Base-by-base conservation (phyloP, 345 rosid species). In the Pistacia atlantica region DNA sequence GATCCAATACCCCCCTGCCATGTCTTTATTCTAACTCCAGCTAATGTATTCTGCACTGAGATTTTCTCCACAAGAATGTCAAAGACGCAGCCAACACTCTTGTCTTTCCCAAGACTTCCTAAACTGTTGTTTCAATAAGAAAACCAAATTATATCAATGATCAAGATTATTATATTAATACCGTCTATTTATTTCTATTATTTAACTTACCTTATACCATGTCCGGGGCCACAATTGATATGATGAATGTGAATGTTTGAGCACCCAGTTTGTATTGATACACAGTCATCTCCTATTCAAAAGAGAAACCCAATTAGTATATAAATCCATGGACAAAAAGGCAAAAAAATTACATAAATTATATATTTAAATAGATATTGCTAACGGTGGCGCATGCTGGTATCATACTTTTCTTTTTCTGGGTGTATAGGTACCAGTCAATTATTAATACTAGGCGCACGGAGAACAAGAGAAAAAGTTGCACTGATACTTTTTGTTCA, bases 1-100 rank as follows among this genome's bases (percentile, higher is more conserved):
- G 83, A 80, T 61, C 97, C 97, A 49, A 84, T 22, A 6, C 97
- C 97, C 12, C 98, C 97, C 94, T 91, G 98, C 97, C 98, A 95
- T 56, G 97, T 91, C 87, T 95, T 92, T 67, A 95, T 91, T 80
- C 98, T 84, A 58, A 89, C 97, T 73, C 97, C 97, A 22, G 91
- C 72, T 2, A 87, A 83, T 17, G 98, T 89, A 79, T 82, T 86
- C 62, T 83, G 82, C 1, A 91, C 64, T 31, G 87, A 84, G 81
- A 87, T 75, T 46, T 86, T 80, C 77, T 92, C 97, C 2, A 90
- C 92, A 57, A 86, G 70, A 64, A 92, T 83, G 75, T 89, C 75
- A 18, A 94, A 91, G 46, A 95, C 97, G 81, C 95, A 95, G 14
- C 97, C 95, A 37, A 84, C 84, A 48, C 82, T 91, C 77, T 84